Percentiles rank a stretch among this genome's conserved stretches.
Conservation (phyloP, 2,329 filamentous ascomycete species). For the Trichoderma breve region DNA sequence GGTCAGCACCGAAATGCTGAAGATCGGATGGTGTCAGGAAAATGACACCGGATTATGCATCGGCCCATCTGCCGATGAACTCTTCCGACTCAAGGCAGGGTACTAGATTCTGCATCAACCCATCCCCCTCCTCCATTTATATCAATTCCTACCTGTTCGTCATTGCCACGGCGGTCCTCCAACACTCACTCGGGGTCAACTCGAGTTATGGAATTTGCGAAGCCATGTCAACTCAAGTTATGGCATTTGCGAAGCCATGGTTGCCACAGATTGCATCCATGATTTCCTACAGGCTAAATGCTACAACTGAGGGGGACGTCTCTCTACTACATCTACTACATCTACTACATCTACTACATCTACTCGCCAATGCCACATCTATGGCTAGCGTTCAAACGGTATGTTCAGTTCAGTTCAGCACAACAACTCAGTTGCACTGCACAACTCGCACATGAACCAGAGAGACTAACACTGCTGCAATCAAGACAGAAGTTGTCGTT, state of each 20-base stretch:
- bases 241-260: background rate
- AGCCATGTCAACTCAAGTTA: background rate
- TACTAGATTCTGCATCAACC: background rate
- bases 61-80: too few relatives aligned
- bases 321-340: too few relatives aligned
- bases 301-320: background rate
- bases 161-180: background rate
- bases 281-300: background rate
- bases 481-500: constrained; percentile 6
- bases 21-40: too few relatives aligned
- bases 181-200: background rate
- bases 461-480: too few relatives aligned
- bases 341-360: too few relatives aligned
- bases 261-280: background rate
- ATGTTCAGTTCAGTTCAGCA: too few relatives aligned
- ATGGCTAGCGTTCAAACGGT: too few relatives aligned
- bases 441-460: background rate
- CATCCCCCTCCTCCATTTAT: background rate
- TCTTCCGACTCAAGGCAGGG: background rate
- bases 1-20: background rate
- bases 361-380: too few relatives aligned
- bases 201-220: background rate
- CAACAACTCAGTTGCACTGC: too few relatives aligned
- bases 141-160: background rate
- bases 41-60: too few relatives aligned